Evolutionary conservation across 108 stramenopile genomes (phyloP).

Genomic region (Nitzschia sp.): DNA sequence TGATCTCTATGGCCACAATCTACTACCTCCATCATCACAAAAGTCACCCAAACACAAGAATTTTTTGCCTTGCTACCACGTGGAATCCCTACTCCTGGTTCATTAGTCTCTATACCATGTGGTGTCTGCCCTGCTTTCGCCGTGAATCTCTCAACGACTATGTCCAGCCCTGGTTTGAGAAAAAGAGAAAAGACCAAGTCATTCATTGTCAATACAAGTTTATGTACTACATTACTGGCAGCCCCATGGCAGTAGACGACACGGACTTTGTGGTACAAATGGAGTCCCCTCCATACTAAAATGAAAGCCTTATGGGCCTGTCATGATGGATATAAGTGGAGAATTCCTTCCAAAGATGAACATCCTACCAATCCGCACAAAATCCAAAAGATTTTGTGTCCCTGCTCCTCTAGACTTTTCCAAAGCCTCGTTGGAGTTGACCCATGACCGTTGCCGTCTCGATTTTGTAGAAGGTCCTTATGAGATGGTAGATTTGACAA

Average conservation of each 20-base stretch:
- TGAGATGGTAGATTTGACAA: conserved; percentile 1
- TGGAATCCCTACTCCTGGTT: conserved; percentile 10
- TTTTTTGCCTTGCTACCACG: background rate
- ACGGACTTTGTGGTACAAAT: background rate
- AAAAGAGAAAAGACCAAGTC: background rate
- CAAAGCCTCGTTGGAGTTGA: background rate
- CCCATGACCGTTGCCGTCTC: conserved; percentile 1
- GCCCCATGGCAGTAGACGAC: no score
- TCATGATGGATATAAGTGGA: background rate
- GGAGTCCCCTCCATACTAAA: background rate
- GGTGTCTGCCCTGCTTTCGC: background rate
- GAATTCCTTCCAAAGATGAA: background rate
- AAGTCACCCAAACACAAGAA: background rate
- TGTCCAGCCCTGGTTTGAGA: background rate
- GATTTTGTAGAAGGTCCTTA: conserved; percentile 12
- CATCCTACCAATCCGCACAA: background rate
- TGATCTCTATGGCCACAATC: background rate
- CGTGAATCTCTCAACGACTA: background rate
- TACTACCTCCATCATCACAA: background rate
- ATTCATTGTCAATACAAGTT: conserved; percentile 7
- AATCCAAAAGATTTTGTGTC: background rate
- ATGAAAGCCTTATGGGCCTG: conserved; percentile 3
- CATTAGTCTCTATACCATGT: conserved; percentile 6
- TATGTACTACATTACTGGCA: conserved; percentile 1
- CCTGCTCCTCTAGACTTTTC: background rate